phyloP scores from a whole-genome alignment of 257 asterid genomes.

The Capsicum chinense region DNA sequence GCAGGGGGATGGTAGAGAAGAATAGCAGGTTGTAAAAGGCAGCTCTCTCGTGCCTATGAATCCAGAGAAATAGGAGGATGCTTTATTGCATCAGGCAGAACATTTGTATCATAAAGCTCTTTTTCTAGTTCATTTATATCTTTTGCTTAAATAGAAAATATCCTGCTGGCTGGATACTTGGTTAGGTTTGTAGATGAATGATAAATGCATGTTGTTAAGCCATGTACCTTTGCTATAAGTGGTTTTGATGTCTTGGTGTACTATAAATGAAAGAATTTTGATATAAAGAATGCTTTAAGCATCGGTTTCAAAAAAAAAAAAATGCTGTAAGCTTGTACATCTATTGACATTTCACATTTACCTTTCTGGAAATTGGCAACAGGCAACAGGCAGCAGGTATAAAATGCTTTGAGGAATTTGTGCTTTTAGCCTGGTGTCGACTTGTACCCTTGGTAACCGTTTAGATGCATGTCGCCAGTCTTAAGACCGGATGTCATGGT shows the following conservation, averaged over 20 bases:
- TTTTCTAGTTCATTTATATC: neutral
- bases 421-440: neutral
- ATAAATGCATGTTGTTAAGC: neutral
- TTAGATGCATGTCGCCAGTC: constrained; percentile 3
- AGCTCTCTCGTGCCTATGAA: constrained; percentile 10
- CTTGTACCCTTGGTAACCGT: neutral
- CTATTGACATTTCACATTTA: neutral
- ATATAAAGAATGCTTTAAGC: neutral
- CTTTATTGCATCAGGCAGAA: neutral
- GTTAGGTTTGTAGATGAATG: neutral
- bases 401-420: constrained; percentile 9
- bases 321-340: constrained; percentile 15
- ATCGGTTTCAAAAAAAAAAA: neutral
- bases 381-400: neutral
- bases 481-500: neutral
- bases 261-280: neutral
- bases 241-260: neutral
- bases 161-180: constrained; percentile 23
- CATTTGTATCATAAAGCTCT: neutral
- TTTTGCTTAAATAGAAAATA: neutral
- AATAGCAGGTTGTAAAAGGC: neutral
- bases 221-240: constrained; percentile 12
- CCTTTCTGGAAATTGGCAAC: neutral
- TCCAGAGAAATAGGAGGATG: neutral
- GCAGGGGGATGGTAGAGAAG: neutral